Conservation (phyloP, 2,329 filamentous ascomycete species). For the Aspergillus ustus region DNA sequence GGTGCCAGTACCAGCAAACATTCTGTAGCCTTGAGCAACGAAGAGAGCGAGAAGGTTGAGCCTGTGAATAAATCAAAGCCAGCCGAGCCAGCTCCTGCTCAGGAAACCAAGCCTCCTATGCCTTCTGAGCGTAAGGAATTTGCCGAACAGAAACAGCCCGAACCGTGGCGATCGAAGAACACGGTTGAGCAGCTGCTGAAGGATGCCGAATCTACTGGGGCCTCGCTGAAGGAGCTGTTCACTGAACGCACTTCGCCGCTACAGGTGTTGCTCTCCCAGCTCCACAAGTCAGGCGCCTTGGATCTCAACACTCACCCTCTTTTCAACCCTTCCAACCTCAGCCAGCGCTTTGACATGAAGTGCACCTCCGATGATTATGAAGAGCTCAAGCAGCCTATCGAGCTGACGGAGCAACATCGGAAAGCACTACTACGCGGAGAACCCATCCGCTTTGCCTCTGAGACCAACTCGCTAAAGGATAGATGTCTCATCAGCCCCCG, state of each 20-base stretch:
- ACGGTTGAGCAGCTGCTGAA: conserved; percentile 46
- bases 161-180: conserved; percentile 45
- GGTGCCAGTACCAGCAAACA: conserved; percentile 25
- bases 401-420: conserved; percentile 49
- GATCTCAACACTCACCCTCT: conserved; percentile 45
- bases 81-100: conserved; percentile 4
- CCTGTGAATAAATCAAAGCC: background rate
- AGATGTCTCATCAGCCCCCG: conserved; percentile 51
- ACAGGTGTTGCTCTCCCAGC: conserved; percentile 43
- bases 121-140: conserved; percentile 28
- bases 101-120: conserved; percentile 30
- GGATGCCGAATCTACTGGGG: conserved; percentile 41
- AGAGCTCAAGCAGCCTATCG: conserved; percentile 42
- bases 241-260: conserved; percentile 44
- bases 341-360: conserved; percentile 49
- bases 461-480: conserved; percentile 43
- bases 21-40: conserved; percentile 16
- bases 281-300: conserved; percentile 42
- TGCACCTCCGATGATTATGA: conserved; percentile 47
- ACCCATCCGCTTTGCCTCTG: conserved; percentile 44
- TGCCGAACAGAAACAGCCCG: conserved; percentile 27
- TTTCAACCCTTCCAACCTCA: conserved; percentile 47
- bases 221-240: conserved; percentile 46
- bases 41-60: conserved; percentile 30
- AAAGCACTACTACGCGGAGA: conserved; percentile 48